These are phyloP conservation scores for Proliferodiscus dingleyae DNA, from an alignment of 2,329 filamentous ascomycete species.

Conservation along the genomic window DNA sequence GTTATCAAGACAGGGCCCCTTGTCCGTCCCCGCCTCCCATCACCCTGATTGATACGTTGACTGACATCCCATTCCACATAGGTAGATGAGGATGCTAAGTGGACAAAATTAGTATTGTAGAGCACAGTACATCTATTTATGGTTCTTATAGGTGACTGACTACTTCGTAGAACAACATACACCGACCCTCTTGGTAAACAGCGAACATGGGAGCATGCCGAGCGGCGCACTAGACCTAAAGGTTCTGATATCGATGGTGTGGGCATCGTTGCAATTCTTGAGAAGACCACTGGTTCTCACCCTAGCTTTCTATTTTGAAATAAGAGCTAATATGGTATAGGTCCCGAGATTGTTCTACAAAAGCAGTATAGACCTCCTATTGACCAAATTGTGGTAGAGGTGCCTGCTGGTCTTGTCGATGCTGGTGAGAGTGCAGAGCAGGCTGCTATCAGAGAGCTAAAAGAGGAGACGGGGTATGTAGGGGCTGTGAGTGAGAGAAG, in stretches of 20 bases:
- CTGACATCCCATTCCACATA: conserved; percentile 2
- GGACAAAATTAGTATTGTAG: conserved; percentile 57
- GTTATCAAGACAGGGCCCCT: conserved; percentile 9
- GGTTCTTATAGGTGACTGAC: too few relatives aligned
- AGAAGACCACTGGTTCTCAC: conserved; percentile 42
- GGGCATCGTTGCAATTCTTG: conserved; percentile 65
- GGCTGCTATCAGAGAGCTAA: conserved; percentile 58
- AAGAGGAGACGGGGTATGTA: conserved; percentile 63
- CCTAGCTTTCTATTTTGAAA: not conserved
- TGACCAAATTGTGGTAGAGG: conserved; percentile 54
- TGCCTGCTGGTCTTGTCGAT: conserved; percentile 61
- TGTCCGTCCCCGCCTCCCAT: not conserved
- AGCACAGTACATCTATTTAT: too few relatives aligned
- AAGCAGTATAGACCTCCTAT: conserved; percentile 64
- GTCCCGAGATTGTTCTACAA: conserved; percentile 56
- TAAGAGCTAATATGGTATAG: conserved; percentile 15
- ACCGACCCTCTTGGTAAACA: conserved; percentile 53
- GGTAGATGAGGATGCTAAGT: conserved; percentile 45
- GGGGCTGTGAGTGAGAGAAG: conserved; percentile 51
- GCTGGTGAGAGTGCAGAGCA: conserved; percentile 56
- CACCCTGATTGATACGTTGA: not conserved
- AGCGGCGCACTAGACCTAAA: conserved; percentile 62
- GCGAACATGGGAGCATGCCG: conserved; percentile 67
- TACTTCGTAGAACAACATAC: conserved; percentile 63
- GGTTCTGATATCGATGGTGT: conserved; percentile 64